These are phyloP conservation scores for Hirschfeldia incana DNA, from an alignment of 345 rosid genomes.

Conservation along the genomic window DNA sequence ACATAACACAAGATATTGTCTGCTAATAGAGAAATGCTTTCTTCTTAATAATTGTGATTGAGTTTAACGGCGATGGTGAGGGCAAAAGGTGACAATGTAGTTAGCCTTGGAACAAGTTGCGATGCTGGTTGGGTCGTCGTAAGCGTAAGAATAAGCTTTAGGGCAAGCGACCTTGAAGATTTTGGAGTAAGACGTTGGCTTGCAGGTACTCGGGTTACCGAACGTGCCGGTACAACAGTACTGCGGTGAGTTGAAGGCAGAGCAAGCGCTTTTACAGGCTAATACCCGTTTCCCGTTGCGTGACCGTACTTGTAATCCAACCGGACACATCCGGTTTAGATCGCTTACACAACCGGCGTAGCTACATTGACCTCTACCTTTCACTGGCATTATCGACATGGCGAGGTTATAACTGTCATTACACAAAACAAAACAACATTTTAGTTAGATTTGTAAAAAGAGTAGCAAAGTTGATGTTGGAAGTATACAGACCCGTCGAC, in stretches of 20 bases:
- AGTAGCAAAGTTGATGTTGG: neutral
- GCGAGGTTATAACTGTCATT: conserved; percentile 70
- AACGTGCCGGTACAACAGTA: conserved; percentile 89
- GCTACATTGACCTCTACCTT: conserved; percentile 80
- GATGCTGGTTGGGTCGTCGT: conserved; percentile 92
- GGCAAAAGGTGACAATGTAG: conserved; percentile 87
- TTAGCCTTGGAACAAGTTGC: conserved; percentile 71
- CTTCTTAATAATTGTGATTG: neutral
- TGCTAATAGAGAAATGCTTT: neutral
- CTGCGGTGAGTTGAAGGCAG: conserved; percentile 81
- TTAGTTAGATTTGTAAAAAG: neutral
- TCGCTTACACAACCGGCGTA: conserved; percentile 90
- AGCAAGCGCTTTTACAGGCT: conserved; percentile 95
- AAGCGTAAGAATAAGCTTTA: conserved; percentile 87
- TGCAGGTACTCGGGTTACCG: conserved; percentile 73
- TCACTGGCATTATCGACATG: conserved; percentile 69
- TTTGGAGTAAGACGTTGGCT: conserved; percentile 88
- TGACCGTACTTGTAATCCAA: conserved; percentile 72
- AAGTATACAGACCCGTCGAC: conserved; percentile 58
- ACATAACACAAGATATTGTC: conserved; percentile 7
- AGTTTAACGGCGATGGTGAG: conserved; percentile 48
- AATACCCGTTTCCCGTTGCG: conserved; percentile 58
- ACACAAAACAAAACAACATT: neutral
- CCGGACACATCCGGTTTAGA: conserved; percentile 79
- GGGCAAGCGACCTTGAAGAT: conserved; percentile 95